Conservation (phyloP, 345 rosid species). For the Acer saccharum region DNA sequence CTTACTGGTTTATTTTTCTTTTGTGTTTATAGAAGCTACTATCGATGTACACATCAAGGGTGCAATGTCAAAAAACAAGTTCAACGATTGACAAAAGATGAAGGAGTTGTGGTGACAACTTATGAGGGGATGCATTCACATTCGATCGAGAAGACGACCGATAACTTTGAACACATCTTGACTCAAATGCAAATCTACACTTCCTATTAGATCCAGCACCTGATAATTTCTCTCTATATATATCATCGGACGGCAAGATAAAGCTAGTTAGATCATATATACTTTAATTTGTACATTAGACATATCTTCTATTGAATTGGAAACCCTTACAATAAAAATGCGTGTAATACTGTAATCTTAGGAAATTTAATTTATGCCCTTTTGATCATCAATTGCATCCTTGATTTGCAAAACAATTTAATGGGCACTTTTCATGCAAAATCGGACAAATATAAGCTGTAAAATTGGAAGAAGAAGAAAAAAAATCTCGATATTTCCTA, state of each 20-base stretch:
- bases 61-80: constrained; percentile 98
- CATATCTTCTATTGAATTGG: neutral
- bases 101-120: constrained; percentile 86
- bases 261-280: too few relatives aligned
- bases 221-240: too few relatives aligned
- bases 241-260: neutral
- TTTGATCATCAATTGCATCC: neutral
- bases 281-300: neutral
- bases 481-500: too few relatives aligned
- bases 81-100: constrained; percentile 78
- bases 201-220: constrained; percentile 23
- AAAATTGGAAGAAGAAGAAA: too few relatives aligned
- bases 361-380: neutral
- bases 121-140: constrained; percentile 94
- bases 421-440: neutral
- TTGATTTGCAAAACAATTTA: neutral
- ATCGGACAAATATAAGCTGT: too few relatives aligned
- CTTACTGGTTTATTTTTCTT: neutral
- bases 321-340: neutral
- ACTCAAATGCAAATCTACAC: constrained; percentile 83
- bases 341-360: neutral
- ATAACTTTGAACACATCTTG: constrained; percentile 89
- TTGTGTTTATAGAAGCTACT: constrained; percentile 69
- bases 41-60: constrained; percentile 81
- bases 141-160: constrained; percentile 67